phyloP scores from a whole-genome alignment of 2,329 filamentous ascomycete species.

The Torrubiellomyces zombiae region DNA sequence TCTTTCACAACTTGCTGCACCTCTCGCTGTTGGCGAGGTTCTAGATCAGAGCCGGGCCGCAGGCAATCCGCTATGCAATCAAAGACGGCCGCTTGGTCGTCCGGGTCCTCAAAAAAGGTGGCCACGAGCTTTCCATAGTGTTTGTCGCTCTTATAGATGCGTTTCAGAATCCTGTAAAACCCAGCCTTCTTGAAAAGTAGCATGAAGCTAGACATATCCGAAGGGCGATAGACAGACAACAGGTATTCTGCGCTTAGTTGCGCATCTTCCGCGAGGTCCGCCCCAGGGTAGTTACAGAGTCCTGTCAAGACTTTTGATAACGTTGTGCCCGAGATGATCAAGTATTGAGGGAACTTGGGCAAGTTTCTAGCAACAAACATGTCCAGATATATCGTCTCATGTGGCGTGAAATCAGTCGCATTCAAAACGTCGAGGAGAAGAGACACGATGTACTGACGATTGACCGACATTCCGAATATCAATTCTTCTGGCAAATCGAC shows the following conservation, averaged over 20 bases:
- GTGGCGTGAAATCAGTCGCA: constrained; percentile 51
- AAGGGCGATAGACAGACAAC: constrained; percentile 80
- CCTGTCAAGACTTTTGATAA: constrained; percentile 67
- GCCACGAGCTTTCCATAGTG: constrained; percentile 65
- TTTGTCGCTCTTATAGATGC: constrained; percentile 64
- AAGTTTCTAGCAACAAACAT: constrained; percentile 97
- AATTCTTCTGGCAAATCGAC: constrained; percentile 46
- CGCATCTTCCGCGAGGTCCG: constrained; percentile 75
- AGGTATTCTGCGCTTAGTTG: constrained; percentile 96
- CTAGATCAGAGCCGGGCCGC: constrained; percentile 43
- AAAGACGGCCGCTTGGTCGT: constrained; percentile 62
- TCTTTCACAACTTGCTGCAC: constrained; percentile 49
- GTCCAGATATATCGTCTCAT: constrained; percentile 86
- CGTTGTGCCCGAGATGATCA: constrained; percentile 74
- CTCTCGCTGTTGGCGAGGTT: constrained; percentile 53
- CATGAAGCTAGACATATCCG: constrained; percentile 61
- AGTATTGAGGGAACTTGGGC: constrained; percentile 91
- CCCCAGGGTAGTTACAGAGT: constrained; percentile 68
- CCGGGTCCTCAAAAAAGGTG: constrained; percentile 70
- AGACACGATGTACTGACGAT: constrained; percentile 81
- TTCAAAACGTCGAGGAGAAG: constrained; percentile 88
- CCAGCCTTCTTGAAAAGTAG: constrained; percentile 61
- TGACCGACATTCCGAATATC: constrained; percentile 55
- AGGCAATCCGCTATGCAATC: constrained; percentile 64
- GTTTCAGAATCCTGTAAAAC: constrained; percentile 86